Conservation (phyloP, 495 filamentous ascomycete genomes). For the Xylaria bambusicola region DNA sequence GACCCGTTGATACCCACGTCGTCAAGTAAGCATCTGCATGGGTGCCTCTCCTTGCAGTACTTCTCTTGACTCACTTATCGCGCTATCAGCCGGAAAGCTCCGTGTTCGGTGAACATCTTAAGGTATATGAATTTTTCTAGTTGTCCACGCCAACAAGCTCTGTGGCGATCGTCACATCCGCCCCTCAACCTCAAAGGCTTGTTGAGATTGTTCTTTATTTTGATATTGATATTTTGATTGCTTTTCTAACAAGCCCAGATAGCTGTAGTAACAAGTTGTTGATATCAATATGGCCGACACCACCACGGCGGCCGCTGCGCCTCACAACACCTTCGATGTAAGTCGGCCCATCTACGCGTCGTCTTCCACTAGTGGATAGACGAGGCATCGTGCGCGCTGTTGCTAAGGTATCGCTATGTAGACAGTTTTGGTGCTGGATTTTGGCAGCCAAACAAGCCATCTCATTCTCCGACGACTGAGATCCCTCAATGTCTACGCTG, state of each 20-base stretch:
- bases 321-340: slow-evolving; percentile 27
- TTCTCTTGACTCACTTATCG: neutral
- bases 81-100: neutral
- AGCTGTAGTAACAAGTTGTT: neutral
- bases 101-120: neutral
- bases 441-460: slow-evolving; percentile 69
- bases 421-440: slow-evolving; percentile 67
- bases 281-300: slow-evolving; percentile 17
- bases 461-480: slow-evolving; percentile 77
- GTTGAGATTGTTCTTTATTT: neutral
- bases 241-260: neutral
- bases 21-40: neutral
- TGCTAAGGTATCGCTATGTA: slow-evolving; percentile 25
- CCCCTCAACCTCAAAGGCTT: neutral
- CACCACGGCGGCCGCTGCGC: slow-evolving; percentile 19
- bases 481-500: slow-evolving; percentile 81
- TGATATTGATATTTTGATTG: neutral
- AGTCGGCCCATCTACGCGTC: slow-evolving; percentile 8
- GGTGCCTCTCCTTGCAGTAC: neutral
- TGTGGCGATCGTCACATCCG: neutral
- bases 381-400: slow-evolving; percentile 4
- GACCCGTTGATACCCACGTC: neutral
- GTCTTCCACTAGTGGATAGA: neutral
- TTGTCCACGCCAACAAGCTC: neutral
- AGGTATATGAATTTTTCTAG: slow-evolving; percentile 1